Evolutionary conservation across 208 protist species (phyloP).

Genomic region (Crithidia mellificae): DNA sequence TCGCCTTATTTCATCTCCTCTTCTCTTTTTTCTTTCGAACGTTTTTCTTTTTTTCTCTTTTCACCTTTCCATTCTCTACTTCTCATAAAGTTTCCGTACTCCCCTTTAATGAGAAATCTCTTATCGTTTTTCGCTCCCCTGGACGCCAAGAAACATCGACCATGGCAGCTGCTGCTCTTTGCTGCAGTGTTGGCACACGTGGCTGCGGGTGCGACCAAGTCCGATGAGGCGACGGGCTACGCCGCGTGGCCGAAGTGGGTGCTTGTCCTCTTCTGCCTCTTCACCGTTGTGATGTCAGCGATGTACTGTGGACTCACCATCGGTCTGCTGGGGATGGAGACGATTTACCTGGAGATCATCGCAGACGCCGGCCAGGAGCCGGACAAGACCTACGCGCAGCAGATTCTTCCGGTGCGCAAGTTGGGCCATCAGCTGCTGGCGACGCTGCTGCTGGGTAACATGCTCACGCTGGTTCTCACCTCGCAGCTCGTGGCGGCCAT

Average conservation of each 20-base stretch:
- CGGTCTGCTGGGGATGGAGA: slow-evolving; percentile 81
- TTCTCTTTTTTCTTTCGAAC: slow-evolving; percentile 3
- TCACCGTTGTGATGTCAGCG: slow-evolving; percentile 57
- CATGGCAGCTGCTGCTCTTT: slow-evolving; percentile 20
- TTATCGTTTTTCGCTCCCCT: not conserved
- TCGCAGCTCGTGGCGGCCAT: slow-evolving; percentile 83
- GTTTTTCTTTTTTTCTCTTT: not conserved
- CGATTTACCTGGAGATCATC: slow-evolving; percentile 77
- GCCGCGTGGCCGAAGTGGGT: slow-evolving; percentile 46
- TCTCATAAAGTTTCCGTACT: not conserved
- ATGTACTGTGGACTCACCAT: slow-evolving; percentile 87
- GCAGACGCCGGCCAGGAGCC: slow-evolving; percentile 66
- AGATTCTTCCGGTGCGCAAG: slow-evolving; percentile 70
- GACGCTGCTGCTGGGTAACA: slow-evolving; percentile 82
- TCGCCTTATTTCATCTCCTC: not conserved
- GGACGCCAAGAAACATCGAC: not conserved
- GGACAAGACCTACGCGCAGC: slow-evolving; percentile 62
- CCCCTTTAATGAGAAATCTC: slow-evolving; percentile 8
- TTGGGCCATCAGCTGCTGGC: slow-evolving; percentile 76
- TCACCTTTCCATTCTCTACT: not conserved
- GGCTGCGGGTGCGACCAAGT: slow-evolving; percentile 2
- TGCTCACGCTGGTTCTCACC: slow-evolving; percentile 76
- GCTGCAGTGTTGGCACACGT: slow-evolving; percentile 10
- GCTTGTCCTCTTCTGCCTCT: slow-evolving; percentile 45
- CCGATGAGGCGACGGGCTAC: slow-evolving; percentile 40